These are phyloP conservation scores for Nigrospora sphaerica DNA, from an alignment of 2,329 filamentous ascomycete genomes.

Conservation along the genomic window DNA sequence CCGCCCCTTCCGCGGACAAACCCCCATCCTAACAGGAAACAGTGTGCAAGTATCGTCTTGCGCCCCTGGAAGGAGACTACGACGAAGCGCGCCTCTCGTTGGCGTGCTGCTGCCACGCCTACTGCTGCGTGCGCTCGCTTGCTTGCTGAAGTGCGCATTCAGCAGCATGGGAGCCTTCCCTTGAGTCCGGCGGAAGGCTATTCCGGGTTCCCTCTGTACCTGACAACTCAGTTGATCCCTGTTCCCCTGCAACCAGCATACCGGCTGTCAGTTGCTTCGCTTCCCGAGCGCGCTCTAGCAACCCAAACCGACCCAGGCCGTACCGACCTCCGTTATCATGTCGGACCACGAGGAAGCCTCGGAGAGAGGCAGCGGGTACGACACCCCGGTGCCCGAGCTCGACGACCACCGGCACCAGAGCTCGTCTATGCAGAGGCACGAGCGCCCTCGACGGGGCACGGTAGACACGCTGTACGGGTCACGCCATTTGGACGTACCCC, in stretches of 20 bases:
- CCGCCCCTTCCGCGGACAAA: background rate
- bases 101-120: slow-evolving; percentile 29
- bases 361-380: slow-evolving; percentile 54
- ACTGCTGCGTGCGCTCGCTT: slow-evolving; percentile 21
- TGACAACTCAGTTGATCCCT: background rate
- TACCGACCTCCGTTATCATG: slow-evolving; percentile 44
- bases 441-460: slow-evolving; percentile 61
- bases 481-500: slow-evolving; percentile 32
- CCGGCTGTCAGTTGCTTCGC: too few species aligned
- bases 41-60: background rate
- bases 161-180: slow-evolving; percentile 24
- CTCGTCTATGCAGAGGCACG: slow-evolving; percentile 50
- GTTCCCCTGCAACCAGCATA: too few species aligned
- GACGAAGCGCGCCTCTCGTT: slow-evolving; percentile 16
- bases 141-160: slow-evolving; percentile 12
- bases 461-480: slow-evolving; percentile 62
- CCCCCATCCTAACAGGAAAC: background rate
- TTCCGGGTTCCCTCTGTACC: slow-evolving; percentile 7
- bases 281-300: too few species aligned
- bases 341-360: slow-evolving; percentile 56
- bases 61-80: slow-evolving; percentile 1
- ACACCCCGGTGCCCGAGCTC: slow-evolving; percentile 70
- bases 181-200: slow-evolving; percentile 23
- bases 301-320: too few species aligned
- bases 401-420: slow-evolving; percentile 78